phyloP scores from a whole-genome alignment of 2,329 filamentous ascomycete genomes.

The Nemania sp. region DNA sequence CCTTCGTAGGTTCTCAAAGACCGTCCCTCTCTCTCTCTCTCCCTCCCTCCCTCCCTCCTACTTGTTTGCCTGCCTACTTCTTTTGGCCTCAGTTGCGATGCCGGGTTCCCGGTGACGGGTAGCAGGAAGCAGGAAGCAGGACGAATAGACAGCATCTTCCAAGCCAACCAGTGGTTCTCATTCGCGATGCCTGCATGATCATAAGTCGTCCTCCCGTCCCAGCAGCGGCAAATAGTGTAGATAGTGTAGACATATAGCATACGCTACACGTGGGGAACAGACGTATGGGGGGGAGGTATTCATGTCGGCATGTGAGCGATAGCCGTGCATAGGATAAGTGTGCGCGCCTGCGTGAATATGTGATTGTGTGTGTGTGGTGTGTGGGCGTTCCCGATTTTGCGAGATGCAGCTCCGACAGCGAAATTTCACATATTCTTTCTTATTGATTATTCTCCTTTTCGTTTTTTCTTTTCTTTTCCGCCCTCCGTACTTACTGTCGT shows the following conservation, averaged over 20 bases:
- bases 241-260: neutral
- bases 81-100: neutral
- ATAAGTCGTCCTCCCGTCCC: no score
- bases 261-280: slow-evolving; percentile 15
- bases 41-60: neutral
- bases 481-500: no score
- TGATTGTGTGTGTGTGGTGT: neutral
- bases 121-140: no score
- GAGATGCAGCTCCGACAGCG: slow-evolving; percentile 10
- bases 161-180: no score
- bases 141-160: no score
- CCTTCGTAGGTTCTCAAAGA: no score
- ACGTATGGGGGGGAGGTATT: neutral
- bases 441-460: no score
- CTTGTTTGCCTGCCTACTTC: neutral
- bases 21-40: neutral
- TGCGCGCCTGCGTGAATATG: neutral
- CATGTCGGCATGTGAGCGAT: neutral
- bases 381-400: slow-evolving; percentile 15
- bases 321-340: neutral
- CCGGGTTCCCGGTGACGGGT: neutral
- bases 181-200: no score
- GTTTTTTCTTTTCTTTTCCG: no score
- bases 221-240: no score
- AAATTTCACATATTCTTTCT: neutral